Conservation (phyloP, 148 eudicot species). For the Rheum nobile region DNA sequence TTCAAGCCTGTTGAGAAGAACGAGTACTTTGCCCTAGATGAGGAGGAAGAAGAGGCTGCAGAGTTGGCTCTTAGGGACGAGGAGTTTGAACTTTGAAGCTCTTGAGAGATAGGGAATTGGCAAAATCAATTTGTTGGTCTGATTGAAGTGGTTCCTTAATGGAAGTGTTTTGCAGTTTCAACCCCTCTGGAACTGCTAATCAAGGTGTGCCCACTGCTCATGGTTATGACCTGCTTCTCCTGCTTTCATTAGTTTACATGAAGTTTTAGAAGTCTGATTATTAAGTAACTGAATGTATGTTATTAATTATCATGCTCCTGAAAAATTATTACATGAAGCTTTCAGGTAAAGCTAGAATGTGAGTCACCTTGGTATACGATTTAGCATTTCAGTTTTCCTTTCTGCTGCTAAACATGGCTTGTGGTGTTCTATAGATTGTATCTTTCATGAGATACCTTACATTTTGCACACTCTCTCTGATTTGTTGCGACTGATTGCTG, state of each 20-base stretch:
- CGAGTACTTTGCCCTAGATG: constrained; percentile 79
- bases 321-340: neutral
- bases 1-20: constrained; percentile 95
- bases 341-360: neutral
- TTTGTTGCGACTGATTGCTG: neutral
- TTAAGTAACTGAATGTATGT: constrained; percentile 5
- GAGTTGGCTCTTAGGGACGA: constrained; percentile 86
- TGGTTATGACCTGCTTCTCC: neutral
- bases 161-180: neutral
- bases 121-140: neutral
- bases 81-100: constrained; percentile 65
- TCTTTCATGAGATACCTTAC: neutral
- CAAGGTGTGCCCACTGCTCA: constrained; percentile 2
- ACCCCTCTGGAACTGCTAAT: neutral
- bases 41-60: constrained; percentile 90
- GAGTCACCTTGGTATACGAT: neutral
- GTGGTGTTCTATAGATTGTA: neutral
- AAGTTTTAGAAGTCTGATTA: neutral
- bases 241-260: neutral
- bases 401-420: constrained; percentile 3
- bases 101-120: neutral
- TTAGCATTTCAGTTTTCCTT: neutral
- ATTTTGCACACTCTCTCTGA: neutral
- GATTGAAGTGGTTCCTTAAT: neutral
- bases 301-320: neutral